Evolutionary conservation across 371 early-diverging fungal genomes (phyloP).

Genomic region (Gilbertella persicaria): DNA sequence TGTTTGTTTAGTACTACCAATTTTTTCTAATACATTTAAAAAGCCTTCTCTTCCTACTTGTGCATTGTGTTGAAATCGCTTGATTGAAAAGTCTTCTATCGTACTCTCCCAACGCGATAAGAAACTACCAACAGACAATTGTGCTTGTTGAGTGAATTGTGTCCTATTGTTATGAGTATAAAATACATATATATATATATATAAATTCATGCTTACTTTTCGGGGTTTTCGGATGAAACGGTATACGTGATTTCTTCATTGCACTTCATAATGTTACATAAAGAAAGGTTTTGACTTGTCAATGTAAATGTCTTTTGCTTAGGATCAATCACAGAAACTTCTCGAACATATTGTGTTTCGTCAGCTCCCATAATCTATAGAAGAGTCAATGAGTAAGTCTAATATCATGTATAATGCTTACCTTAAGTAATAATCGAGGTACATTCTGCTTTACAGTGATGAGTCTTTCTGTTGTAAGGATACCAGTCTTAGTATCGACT

Average conservation of each 20-base stretch:
- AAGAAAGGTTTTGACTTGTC: conserved; percentile 74
- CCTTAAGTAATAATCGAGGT: conserved; percentile 73
- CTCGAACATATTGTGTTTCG: conserved; percentile 82
- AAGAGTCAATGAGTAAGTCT: neutral
- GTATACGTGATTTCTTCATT: conserved; percentile 83
- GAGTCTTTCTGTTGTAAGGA: conserved; percentile 88
- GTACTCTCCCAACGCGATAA: conserved; percentile 74
- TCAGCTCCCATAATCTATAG: conserved; percentile 61
- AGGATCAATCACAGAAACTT: conserved; percentile 85
- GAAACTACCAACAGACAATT: conserved; percentile 77
- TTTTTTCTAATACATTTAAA: conserved; percentile 67
- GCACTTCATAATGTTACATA: conserved; percentile 76
- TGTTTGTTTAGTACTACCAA: conserved; percentile 47
- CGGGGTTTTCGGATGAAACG: conserved; percentile 50
- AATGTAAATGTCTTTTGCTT: conserved; percentile 68
- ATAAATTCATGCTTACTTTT: conserved; percentile 33
- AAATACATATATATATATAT: neutral
- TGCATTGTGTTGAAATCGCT: conserved; percentile 88
- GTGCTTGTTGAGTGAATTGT: conserved; percentile 79
- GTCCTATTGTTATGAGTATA: conserved; percentile 42
- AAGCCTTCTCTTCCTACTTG: conserved; percentile 74
- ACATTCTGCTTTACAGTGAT: conserved; percentile 87
- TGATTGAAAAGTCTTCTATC: conserved; percentile 86
- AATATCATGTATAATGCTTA: conserved; percentile 18
- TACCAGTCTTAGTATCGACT: conserved; percentile 82